Evolutionary conservation across 495 filamentous ascomycete species (phyloP).

Genomic region (Penicillium chermesinum): DNA sequence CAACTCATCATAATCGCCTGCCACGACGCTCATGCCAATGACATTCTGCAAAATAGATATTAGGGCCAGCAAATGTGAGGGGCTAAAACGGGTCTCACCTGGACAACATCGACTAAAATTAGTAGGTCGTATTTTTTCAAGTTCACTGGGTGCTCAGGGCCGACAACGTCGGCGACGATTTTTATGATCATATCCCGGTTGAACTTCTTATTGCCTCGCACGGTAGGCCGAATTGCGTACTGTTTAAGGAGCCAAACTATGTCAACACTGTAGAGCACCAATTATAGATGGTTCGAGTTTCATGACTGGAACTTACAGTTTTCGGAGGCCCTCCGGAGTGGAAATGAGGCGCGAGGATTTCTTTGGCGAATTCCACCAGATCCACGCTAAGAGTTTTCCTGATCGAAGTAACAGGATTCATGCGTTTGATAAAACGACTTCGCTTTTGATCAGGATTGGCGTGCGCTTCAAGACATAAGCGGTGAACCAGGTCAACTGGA

Average conservation of each 20-base stretch:
- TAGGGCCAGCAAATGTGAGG: background rate
- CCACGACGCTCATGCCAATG: slow-evolving; percentile 74
- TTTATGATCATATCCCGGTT: slow-evolving; percentile 74
- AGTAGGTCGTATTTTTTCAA: slow-evolving; percentile 75
- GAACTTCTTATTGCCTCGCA: slow-evolving; percentile 72
- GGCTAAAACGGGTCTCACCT: slow-evolving; percentile 50
- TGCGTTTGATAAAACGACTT: slow-evolving; percentile 71
- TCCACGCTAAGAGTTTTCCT: slow-evolving; percentile 76
- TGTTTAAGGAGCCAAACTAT: slow-evolving; percentile 37
- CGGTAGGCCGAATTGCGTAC: slow-evolving; percentile 86
- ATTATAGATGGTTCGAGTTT: too few relatives aligned
- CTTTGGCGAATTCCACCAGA: slow-evolving; percentile 62
- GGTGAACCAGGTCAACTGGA: slow-evolving; percentile 71
- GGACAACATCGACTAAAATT: slow-evolving; percentile 83
- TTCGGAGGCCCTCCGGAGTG: slow-evolving; percentile 47
- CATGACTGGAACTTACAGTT: slow-evolving; percentile 38
- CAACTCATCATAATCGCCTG: slow-evolving; percentile 60
- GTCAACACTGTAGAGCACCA: too few relatives aligned
- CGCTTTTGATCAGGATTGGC: slow-evolving; percentile 48
- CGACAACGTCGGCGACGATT: slow-evolving; percentile 64
- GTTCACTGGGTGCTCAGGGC: slow-evolving; percentile 72
- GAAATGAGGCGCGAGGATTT: slow-evolving; percentile 71
- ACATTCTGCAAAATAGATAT: slow-evolving; percentile 51
- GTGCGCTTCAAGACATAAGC: slow-evolving; percentile 64
- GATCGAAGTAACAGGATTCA: slow-evolving; percentile 73